Conservation (phyloP, 2,329 filamentous ascomycete species). For the Sclerotinia sclerotiorum region DNA sequence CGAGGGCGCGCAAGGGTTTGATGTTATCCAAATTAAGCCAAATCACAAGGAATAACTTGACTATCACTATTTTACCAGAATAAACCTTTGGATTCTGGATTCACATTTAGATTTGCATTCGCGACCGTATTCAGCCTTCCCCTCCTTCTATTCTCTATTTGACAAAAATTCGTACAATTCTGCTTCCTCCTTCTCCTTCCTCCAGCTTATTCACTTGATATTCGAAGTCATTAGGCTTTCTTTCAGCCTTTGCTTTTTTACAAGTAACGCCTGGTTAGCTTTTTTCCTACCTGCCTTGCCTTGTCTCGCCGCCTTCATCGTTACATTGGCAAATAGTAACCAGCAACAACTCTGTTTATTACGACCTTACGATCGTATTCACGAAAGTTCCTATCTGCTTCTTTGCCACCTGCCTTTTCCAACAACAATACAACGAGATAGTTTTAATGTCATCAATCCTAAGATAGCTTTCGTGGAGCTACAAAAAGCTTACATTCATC, state of each 20-base stretch:
- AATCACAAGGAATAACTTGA: background rate
- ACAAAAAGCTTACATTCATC: conserved; percentile 11
- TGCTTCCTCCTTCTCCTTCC: background rate
- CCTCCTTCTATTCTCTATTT: background rate
- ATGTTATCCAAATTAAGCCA: background rate
- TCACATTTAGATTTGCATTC: background rate
- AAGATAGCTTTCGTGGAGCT: conserved; percentile 10
- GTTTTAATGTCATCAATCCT: conserved; percentile 16
- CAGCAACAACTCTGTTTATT: conserved; percentile 3
- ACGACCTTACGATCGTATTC: conserved; percentile 13
- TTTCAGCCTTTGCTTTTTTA: conserved; percentile 13
- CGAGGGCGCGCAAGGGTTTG: conserved; percentile 14
- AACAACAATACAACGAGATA: conserved; percentile 18
- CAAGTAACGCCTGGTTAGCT: background rate
- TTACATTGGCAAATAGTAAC: background rate
- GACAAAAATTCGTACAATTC: background rate
- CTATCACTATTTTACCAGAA: conserved; percentile 1
- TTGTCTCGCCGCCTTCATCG: conserved; percentile 8
- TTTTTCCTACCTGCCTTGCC: conserved; percentile 1
- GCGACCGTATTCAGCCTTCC: conserved; percentile 1
- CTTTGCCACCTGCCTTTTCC: background rate
- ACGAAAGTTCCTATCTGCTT: conserved; percentile 14
- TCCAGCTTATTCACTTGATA: conserved; percentile 5
- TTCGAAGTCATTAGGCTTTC: background rate
- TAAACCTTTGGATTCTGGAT: background rate